Evolutionary conservation across 169 alveolate species (phyloP).

Genomic region (Ophryocystis elektroscirrha): DNA sequence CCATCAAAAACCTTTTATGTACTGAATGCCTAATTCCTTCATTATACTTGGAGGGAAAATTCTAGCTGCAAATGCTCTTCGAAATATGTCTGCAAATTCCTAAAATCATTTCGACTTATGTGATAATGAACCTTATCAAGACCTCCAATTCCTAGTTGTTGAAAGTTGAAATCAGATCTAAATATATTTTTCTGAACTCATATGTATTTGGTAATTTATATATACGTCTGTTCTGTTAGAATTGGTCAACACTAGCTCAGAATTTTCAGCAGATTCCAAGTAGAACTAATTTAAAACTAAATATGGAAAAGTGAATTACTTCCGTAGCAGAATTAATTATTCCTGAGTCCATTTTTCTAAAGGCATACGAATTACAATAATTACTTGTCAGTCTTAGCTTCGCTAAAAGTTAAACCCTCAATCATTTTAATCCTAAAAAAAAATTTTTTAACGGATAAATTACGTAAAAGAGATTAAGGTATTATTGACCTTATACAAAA

Average conservation of each 20-base stretch:
- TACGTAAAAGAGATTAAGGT: not conserved
- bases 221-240: not conserved
- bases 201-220: not conserved
- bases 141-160: constrained; percentile 68
- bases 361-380: not conserved
- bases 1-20: constrained; percentile 85
- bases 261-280: not conserved
- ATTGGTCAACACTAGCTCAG: not conserved
- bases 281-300: not conserved
- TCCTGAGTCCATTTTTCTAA: not conserved
- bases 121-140: constrained; percentile 11
- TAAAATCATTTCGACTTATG: constrained; percentile 71
- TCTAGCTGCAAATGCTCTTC: constrained; percentile 98
- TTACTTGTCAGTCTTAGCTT: not conserved
- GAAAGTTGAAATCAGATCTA: constrained; percentile 58
- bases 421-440: not conserved
- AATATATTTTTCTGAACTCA: constrained; percentile 34
- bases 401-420: not conserved
- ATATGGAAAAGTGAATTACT: not conserved
- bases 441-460: not conserved
- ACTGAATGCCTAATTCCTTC: constrained; percentile 86
- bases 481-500: not conserved
- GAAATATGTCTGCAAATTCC: constrained; percentile 86
- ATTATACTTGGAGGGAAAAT: constrained; percentile 82
- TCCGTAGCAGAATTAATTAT: not conserved